phyloP scores from a whole-genome alignment of 495 filamentous ascomycete genomes.

The Niebla homalea region DNA sequence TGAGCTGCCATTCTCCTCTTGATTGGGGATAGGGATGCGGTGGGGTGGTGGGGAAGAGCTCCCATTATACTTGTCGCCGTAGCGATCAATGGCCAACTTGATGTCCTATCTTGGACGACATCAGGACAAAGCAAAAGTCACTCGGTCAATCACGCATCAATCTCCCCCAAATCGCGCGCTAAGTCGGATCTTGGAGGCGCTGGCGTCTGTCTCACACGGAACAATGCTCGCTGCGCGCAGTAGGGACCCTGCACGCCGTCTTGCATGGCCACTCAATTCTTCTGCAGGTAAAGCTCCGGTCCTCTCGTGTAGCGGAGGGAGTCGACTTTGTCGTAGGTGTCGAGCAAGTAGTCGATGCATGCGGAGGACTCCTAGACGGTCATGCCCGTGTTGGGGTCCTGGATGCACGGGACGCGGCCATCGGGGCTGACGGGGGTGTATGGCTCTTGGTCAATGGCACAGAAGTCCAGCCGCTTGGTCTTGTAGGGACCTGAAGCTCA shows the following conservation, averaged over 20 bases:
- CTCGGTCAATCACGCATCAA: no score
- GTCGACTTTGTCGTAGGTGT: constrained; percentile 41
- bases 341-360: constrained; percentile 40
- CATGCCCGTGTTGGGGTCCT: constrained; percentile 31
- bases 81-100: constrained; percentile 32
- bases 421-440: constrained; percentile 14
- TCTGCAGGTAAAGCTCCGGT: constrained; percentile 21
- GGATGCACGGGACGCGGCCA: constrained; percentile 17
- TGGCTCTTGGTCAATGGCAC: no score
- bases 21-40: no score
- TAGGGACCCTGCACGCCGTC: constrained; percentile 26
- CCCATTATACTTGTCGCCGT: constrained; percentile 24
- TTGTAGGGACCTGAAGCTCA: constrained; percentile 17
- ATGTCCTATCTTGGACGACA: constrained; percentile 26
- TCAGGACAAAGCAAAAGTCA: no score
- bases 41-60: no score
- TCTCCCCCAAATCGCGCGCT: no score
- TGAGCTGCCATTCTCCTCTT: no score
- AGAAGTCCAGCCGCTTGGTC: constrained; percentile 18
- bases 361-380: constrained; percentile 25
- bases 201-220: no score
- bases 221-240: constrained; percentile 24
- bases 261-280: constrained; percentile 31
- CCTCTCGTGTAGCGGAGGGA: constrained; percentile 31
- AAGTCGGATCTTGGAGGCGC: no score